Conservation (phyloP, 2,329 filamentous ascomycete species). For the Fonsecaea multimorphosa region DNA sequence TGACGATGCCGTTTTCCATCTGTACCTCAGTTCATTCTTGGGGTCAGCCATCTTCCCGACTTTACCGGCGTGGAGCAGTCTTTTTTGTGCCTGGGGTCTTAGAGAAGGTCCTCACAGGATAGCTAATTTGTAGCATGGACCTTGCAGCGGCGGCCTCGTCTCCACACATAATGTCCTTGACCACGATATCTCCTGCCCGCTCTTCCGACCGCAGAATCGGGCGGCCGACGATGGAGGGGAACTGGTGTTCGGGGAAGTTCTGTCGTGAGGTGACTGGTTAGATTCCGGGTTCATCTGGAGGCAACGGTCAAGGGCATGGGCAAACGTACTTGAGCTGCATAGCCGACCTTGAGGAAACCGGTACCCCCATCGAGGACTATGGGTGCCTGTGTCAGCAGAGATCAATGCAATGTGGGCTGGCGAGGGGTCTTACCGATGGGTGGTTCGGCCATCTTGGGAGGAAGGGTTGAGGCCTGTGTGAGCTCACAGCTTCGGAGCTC, state of each 20-base stretch:
- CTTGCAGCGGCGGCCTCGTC: conserved; percentile 95
- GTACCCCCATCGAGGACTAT: conserved; percentile 99
- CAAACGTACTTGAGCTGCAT: conserved; percentile 79
- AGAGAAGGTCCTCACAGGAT: conserved; percentile 67
- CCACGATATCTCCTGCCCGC: conserved; percentile 71
- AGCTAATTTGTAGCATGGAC: conserved; percentile 97
- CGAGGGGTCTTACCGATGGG: conserved; percentile 53
- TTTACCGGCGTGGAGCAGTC: not conserved
- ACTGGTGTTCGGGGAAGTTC: conserved; percentile 99
- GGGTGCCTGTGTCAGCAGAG: conserved; percentile 42
- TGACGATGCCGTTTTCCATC: conserved; percentile 99
- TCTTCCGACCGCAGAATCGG: conserved; percentile 98
- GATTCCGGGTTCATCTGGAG: conserved; percentile 21
- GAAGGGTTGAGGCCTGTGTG: not conserved
- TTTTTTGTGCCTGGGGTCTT: not conserved
- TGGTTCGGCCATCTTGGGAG: conserved; percentile 53
- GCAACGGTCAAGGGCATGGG: not conserved
- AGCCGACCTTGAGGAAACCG: conserved; percentile 99
- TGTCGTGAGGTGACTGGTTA: conserved; percentile 50
- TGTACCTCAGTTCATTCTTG: conserved; percentile 43
- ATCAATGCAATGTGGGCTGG: conserved; percentile 21
- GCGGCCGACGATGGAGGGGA: conserved; percentile 95
- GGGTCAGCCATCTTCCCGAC: conserved; percentile 15
- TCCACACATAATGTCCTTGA: conserved; percentile 99
- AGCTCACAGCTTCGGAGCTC: not conserved